Conservation (phyloP, 148 eudicot genomes). For the Amaranthus cruentus region DNA sequence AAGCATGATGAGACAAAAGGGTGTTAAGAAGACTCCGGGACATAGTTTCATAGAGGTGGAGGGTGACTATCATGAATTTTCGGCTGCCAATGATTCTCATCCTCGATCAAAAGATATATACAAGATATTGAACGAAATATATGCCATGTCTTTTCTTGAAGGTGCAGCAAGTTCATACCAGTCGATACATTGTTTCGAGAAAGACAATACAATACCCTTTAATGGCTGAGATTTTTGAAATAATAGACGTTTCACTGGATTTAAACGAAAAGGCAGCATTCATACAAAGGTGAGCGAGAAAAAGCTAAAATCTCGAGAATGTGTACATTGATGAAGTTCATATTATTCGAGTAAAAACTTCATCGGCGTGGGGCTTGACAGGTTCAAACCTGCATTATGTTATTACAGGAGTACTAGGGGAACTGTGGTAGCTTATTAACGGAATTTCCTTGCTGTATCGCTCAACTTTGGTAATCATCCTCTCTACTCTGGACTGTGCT, state of each 20-base stretch:
- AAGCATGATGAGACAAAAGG: slow-evolving; percentile 61
- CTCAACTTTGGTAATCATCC: no score
- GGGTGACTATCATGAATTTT: slow-evolving; percentile 56
- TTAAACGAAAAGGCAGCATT: neutral
- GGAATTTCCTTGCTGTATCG: no score
- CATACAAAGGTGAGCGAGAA: neutral
- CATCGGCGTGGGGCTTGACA: no score
- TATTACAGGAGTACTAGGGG: no score
- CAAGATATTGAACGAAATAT: slow-evolving; percentile 32
- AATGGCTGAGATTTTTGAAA: neutral
- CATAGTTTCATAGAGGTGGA: slow-evolving; percentile 62
- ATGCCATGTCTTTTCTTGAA: slow-evolving; percentile 25
- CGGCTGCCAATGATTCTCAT: slow-evolving; percentile 59
- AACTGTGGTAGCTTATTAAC: no score
- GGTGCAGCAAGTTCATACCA: slow-evolving; percentile 7
- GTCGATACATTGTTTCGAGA: slow-evolving; percentile 3
- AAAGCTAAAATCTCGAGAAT: neutral
- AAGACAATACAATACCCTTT: slow-evolving; percentile 5
- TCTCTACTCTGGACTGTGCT: no score
- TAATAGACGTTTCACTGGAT: no score
- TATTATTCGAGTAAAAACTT: no score
- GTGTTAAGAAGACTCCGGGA: slow-evolving; percentile 66
- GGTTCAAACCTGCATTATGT: no score
- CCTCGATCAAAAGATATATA: slow-evolving; percentile 47
- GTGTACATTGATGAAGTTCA: neutral